phyloP scores from a whole-genome alignment of 495 filamentous ascomycete species.

The Aspergillus nidulans region DNA sequence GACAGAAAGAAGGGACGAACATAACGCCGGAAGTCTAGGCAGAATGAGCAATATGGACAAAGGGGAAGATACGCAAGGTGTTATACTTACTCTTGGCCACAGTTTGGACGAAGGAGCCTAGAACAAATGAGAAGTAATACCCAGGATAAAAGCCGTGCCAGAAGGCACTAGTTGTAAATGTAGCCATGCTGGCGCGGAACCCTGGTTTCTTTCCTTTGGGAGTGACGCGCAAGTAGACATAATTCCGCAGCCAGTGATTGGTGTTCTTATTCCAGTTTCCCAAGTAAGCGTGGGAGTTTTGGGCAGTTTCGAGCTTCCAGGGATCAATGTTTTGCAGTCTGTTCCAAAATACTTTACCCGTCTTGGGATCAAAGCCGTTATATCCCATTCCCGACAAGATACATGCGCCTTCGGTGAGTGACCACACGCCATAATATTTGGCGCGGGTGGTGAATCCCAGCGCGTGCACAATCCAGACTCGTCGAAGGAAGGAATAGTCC shows the following conservation, averaged over 20 bases:
- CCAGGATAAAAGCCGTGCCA: constrained; percentile 99
- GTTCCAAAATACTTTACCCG: constrained; percentile 82
- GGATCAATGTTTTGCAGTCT: constrained; percentile 84
- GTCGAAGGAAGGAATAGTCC: constrained; percentile 61
- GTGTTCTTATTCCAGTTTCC: constrained; percentile 98
- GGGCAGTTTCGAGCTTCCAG: constrained; percentile 75
- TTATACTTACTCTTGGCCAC: constrained; percentile 77
- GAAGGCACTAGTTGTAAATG: constrained; percentile 88
- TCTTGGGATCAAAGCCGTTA: constrained; percentile 81
- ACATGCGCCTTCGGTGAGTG: constrained; percentile 87
- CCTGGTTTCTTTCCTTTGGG: constrained; percentile 94
- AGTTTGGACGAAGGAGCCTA: constrained; percentile 86
- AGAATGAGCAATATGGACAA: constrained; percentile 3
- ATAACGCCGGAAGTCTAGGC: constrained; percentile 76
- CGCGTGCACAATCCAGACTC: constrained; percentile 76
- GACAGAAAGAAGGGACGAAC: constrained; percentile 91
- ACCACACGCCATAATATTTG: constrained; percentile 97
- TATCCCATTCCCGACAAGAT: constrained; percentile 92
- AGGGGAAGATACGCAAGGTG: neutral
- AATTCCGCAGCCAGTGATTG: constrained; percentile 94
- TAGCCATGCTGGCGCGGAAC: constrained; percentile 90
- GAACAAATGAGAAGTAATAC: constrained; percentile 87
- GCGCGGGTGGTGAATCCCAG: constrained; percentile 71
- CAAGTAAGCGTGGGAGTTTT: constrained; percentile 84
- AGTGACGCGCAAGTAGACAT: constrained; percentile 91